Evolutionary conservation across 2,329 filamentous ascomycete species (phyloP), one percentile per base, ranked within the genome.

Genomic region (Diaporthe eres): DNA sequence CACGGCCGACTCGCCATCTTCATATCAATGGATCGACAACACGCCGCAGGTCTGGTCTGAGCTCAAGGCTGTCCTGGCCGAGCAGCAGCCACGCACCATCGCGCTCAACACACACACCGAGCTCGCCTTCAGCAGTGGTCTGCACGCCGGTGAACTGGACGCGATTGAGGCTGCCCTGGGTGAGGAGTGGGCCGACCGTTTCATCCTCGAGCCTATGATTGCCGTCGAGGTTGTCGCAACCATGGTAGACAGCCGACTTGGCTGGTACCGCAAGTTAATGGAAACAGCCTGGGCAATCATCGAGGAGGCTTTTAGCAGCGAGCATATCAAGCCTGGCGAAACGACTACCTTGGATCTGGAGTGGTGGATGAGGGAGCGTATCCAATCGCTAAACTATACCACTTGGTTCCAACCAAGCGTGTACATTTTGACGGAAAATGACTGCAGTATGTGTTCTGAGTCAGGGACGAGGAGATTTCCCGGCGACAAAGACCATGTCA

Each of bases 231-330:
- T 86, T 75, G 82, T 89, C 13, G 86, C 85, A 12, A 86, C 85
- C 8, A 87, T 86, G 85, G 83, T 86, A 0, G 77, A 80, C 5
- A 80, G 80, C 9, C 82, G 85, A 47, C 78, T 88, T 57, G 79
- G 77, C 0, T 87, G 85, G 86, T 89, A 88, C 78, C 79, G 79
- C 22, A 82, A 82, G 68, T 80, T 89, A 80, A 85, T 86, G 84
- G 86, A 88, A 80, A 89, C 87, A n/a, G 85, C 86, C 0, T 89
- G 87, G 87, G 86, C 86, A 0, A 86, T 88, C 76, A 88, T 88
- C 72, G 80, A 82, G 42, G 85, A 87, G 77, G 86, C 81, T 0
- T 88, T 88, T 74, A 88, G 86, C 76, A 84, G 83, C 78, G 79
- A 78, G 70, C 83, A 86, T 7, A 85, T 89, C 68, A 78, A 78